Evolutionary conservation across 805 yeast species (phyloP).

Genomic region (Myxozyma neglecta): DNA sequence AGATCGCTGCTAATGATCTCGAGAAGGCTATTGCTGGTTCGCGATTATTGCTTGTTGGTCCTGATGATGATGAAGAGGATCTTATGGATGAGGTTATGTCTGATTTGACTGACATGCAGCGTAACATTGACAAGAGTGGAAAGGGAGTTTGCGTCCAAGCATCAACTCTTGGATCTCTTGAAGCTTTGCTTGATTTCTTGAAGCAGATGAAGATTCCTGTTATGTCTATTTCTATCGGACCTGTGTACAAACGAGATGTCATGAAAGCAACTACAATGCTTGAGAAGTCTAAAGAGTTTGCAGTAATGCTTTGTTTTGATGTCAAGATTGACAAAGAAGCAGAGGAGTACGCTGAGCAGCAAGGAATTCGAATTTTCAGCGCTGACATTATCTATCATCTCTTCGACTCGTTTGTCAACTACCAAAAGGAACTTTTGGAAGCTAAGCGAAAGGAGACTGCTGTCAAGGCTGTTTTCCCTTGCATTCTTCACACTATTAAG

Average conservation of each 20-base stretch:
- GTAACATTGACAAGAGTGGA: slow-evolving; percentile 92
- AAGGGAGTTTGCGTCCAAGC: slow-evolving; percentile 99
- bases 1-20: slow-evolving; percentile 95
- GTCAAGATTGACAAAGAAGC: slow-evolving; percentile 97
- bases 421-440: slow-evolving; percentile 85
- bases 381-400: slow-evolving; percentile 96
- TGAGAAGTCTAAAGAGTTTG: slow-evolving; percentile 91
- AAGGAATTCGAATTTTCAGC: slow-evolving; percentile 85
- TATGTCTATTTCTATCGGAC: slow-evolving; percentile 97
- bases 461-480: slow-evolving; percentile 90
- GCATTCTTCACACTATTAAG: slow-evolving; percentile 90
- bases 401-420: slow-evolving; percentile 90
- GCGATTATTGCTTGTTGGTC: slow-evolving; percentile 88
- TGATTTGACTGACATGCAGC: slow-evolving; percentile 90
- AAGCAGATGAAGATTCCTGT: slow-evolving; percentile 99
- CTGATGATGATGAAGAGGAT: slow-evolving; percentile 97
- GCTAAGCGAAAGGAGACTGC: slow-evolving; percentile 84
- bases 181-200: slow-evolving; percentile 93
- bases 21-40: slow-evolving; percentile 99
- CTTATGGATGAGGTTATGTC: slow-evolving; percentile 98
- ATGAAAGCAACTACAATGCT: slow-evolving; percentile 97
- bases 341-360: slow-evolving; percentile 94
- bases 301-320: slow-evolving; percentile 98
- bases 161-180: slow-evolving; percentile 95
- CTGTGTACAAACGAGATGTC: slow-evolving; percentile 96